Base-by-base conservation (phyloP, 1,139 yeast genomes). In the Candida tetrigidarum region DNA sequence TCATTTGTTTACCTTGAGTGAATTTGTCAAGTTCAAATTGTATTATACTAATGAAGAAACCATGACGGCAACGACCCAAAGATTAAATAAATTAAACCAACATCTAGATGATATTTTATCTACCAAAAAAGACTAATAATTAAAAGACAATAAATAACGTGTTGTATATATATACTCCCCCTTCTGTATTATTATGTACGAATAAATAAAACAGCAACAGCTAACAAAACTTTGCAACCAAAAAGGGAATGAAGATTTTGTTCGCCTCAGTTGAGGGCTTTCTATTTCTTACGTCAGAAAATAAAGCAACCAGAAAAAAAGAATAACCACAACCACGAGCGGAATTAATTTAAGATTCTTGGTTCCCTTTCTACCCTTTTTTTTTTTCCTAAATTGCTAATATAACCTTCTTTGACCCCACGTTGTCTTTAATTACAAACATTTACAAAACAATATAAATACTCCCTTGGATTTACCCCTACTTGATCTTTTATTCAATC, bases 81-180 rank as follows among this genome's bases (percentile, higher is more conserved):
- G 51, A 30, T 54, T 62, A 45, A 57, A 55, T 44, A 56, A 55
- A 37, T 45, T 60, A 8, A 53, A 52, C 35, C 61, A 60, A 25
- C 50, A 51, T 39, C 48, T 61, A 29, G 63, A 59, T 19, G 57
- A 57, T 34, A 50, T 59, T 16, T 42, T 59, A 28, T 9, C 20
- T n/a, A n/a, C n/a, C n/a, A n/a, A n/a, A n/a, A n/a, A n/a, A n/a
- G n/a, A n/a, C n/a, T n/a, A n/a, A n/a, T n/a, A n/a, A n/a, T n/a
- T 7, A 29, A 30, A 12, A 38, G 22, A 4, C 11, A 9, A 28
- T 20, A 19, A 14, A 30, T 16, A 19, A 14, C 14, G 7, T 14
- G n/a, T 3, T 16, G 18, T 25, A 7, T 18, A 7, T 3, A 25
- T 25, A 23, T 12, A 19, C 15, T 9, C 7, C n/a, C 16, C 9